Evolutionary conservation across 129 eudicot species (phyloP), one percentile per base, ranked within the genome.

Genomic region (Saposhnikovia divaricata): DNA sequence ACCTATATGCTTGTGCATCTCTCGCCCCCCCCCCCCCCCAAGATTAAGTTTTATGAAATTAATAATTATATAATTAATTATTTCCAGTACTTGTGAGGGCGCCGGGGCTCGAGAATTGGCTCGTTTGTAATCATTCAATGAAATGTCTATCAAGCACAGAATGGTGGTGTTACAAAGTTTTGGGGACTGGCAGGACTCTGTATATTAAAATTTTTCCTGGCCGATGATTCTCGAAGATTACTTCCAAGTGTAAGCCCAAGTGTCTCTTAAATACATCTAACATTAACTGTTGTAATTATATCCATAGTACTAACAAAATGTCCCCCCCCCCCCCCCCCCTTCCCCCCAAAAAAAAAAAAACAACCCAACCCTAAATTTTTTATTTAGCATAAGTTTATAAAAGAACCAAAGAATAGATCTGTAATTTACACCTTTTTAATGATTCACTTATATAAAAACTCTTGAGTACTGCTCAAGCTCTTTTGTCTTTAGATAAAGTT

Each of bases 161-260:
- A 63, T 74, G 84, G 82, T 82, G 82, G 75, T 83, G 76, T 42
- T 57, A 47, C 78, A 78, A 68, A 63, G 71, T 66, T 85, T 84
- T 89, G 86, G 82, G 76, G 86, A 80, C 82, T 82, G 69, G 88
- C 83, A 74, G 92, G 91, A 89, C 82, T 81, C 50, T 89, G 92
- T 85, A 92, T 82, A 89, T 83, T 87, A 77, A 81, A 79, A 85
- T 77, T 84, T 86, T 84, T 82, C 91, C 83, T 83, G 86, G 84
- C 86, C 84, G 87, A 85, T 86, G 85, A 87, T 86, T 90, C 85
- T 83, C 80, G 68, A 82, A 74, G 80, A 81, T 78, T 79, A 76
- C 78, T 79, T 80, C 78, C 44, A 83, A 89, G 84, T 85, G 92
- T 92, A 89, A 89, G 94, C 86, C 86, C 83, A 78, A 84, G 80